These are phyloP conservation scores for Candida maesae DNA, from an alignment of 805 yeast genomes.

Conservation along the genomic window DNA sequence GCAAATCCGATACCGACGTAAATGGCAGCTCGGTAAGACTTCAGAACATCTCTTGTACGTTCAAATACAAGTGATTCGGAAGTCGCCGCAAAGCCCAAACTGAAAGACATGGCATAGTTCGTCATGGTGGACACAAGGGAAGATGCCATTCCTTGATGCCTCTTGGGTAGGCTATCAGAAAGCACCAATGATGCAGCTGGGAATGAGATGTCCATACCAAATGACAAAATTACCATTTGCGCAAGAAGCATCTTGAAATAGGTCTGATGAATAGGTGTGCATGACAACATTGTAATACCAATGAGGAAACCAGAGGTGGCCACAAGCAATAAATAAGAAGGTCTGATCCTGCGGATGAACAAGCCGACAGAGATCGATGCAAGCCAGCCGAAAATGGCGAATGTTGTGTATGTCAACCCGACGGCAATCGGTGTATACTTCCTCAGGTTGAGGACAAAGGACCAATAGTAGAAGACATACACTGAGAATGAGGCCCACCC, in stretches of 20 bases:
- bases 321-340: constrained; percentile 46
- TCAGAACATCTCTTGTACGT: constrained; percentile 26
- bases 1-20: constrained; percentile 63
- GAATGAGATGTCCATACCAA: constrained; percentile 78
- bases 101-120: constrained; percentile 68
- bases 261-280: constrained; percentile 54
- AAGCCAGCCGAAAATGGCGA: constrained; percentile 47
- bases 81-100: constrained; percentile 67
- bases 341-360: constrained; percentile 42
- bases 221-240: constrained; percentile 50
- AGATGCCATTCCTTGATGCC: constrained; percentile 77
- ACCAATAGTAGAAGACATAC: constrained; percentile 63
- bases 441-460: constrained; percentile 47
- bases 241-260: constrained; percentile 59
- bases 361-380: constrained; percentile 54
- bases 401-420: constrained; percentile 43
- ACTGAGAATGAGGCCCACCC: constrained; percentile 83
- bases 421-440: constrained; percentile 43
- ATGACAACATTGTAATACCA: constrained; percentile 51
- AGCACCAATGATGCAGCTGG: constrained; percentile 69
- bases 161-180: constrained; percentile 53
- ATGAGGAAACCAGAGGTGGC: constrained; percentile 52
- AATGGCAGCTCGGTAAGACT: constrained; percentile 53
- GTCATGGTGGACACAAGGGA: constrained; percentile 67
- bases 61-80: constrained; percentile 41